phyloP scores from a whole-genome alignment of 495 filamentous ascomycete species.

The Podospora didyma region DNA sequence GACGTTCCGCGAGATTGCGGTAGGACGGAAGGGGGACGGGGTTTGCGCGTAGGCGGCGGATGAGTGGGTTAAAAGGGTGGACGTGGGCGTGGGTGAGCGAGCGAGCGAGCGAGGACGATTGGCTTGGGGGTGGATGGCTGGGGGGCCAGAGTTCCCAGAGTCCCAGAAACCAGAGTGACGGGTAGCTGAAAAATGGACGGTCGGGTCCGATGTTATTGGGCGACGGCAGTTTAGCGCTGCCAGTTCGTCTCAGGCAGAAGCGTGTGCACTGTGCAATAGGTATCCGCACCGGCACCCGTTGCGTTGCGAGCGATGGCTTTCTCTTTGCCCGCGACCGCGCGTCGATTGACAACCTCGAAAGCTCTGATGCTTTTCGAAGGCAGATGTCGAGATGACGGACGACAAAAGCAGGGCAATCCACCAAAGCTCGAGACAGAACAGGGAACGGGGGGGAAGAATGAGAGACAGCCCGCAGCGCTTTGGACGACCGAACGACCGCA shows the following conservation, averaged over 20 bases:
- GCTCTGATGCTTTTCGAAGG: neutral
- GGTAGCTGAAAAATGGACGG: slow-evolving; percentile 21
- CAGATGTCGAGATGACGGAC: neutral
- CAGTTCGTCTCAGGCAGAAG: slow-evolving; percentile 28
- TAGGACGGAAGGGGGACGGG: neutral
- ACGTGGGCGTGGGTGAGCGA: neutral
- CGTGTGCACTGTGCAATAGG: neutral
- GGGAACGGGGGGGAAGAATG: neutral
- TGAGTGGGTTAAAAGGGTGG: slow-evolving; percentile 1
- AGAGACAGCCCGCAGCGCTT: neutral
- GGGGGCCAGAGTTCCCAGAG: slow-evolving; percentile 12
- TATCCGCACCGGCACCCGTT: neutral
- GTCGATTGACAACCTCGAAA: neutral
- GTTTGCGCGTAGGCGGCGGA: neutral
- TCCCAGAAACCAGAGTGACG: slow-evolving; percentile 34
- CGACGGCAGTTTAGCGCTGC: slow-evolving; percentile 8
- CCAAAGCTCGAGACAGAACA: neutral
- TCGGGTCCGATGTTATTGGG: slow-evolving; percentile 27
- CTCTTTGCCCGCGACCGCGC: neutral
- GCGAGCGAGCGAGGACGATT: neutral
- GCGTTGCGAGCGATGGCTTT: neutral
- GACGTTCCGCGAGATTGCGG: neutral
- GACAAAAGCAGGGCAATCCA: neutral
- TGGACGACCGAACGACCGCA: neutral
- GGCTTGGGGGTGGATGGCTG: neutral